These are phyloP conservation scores for Aureobasidium pullulans DNA, from an alignment of 2,329 filamentous ascomycete species.

Conservation along the genomic window DNA sequence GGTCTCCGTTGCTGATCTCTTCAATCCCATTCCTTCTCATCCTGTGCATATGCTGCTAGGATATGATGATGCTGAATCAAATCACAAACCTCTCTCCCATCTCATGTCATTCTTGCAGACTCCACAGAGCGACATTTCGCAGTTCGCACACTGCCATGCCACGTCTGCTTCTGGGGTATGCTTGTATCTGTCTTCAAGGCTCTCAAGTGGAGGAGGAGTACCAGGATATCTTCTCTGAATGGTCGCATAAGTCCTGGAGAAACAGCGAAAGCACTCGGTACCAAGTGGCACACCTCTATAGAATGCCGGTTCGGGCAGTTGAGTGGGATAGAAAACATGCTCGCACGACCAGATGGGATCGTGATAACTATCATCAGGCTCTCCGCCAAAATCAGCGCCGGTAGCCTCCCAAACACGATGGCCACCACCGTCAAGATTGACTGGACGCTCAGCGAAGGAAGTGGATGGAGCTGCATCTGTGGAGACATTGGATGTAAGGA, in stretches of 20 bases:
- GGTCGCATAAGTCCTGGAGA: slow-evolving; percentile 3
- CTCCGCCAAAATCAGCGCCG: slow-evolving; percentile 16
- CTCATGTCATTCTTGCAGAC: slow-evolving; percentile 9
- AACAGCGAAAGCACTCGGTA: slow-evolving; percentile 23
- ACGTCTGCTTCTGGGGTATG: not conserved
- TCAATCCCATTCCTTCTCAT: not conserved
- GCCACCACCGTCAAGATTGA: slow-evolving; percentile 14
- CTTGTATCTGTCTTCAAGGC: not conserved
- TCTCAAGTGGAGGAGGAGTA: too few relatives aligned
- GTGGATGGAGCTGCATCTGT: not conserved
- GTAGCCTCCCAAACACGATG: slow-evolving; percentile 1
- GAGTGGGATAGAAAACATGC: slow-evolving; percentile 19
- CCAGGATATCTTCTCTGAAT: slow-evolving; percentile 3
- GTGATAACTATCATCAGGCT: slow-evolving; percentile 21
- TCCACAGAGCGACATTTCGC: slow-evolving; percentile 17
- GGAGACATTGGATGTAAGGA: not conserved
- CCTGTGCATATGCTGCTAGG: not conserved
- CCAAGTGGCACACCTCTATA: slow-evolving; percentile 18
- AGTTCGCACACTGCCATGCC: slow-evolving; percentile 15
- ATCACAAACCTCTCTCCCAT: not conserved
- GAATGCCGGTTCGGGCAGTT: slow-evolving; percentile 4
- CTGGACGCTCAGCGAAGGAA: not conserved
- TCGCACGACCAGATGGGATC: slow-evolving; percentile 21
- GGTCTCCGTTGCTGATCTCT: not conserved
- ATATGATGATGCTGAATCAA: not conserved